Conservation (phyloP, 2,329 filamentous ascomycete species). For the Claviceps sp. region DNA sequence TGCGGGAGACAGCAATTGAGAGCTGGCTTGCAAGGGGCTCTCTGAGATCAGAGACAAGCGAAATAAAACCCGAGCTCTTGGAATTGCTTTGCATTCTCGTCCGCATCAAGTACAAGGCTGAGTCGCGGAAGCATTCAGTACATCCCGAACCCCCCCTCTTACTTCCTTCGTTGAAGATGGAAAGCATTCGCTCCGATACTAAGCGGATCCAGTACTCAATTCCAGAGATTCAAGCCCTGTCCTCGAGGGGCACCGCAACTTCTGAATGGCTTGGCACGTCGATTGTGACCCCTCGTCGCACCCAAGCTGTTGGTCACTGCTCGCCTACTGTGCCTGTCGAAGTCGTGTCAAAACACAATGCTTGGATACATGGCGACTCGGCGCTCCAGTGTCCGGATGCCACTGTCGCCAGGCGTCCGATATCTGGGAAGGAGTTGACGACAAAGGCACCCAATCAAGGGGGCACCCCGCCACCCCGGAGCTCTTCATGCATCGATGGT, state of each 20-base stretch:
- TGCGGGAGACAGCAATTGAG: constrained; percentile 15
- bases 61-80: constrained; percentile 11
- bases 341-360: constrained; percentile 1
- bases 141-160: not conserved
- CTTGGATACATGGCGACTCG: constrained; percentile 1
- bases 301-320: not conserved
- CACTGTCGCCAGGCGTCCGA: not conserved
- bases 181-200: not conserved
- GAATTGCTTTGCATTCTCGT: constrained; percentile 11
- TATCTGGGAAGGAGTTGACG: not conserved
- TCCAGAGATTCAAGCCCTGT: constrained; percentile 1
- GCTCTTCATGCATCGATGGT: not conserved
- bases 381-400: not conserved
- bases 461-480: not conserved
- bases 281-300: not conserved
- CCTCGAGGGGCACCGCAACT: not conserved
- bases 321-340: not conserved
- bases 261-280: not conserved
- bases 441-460: not conserved
- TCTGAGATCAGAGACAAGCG: constrained; percentile 11
- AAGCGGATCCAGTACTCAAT: constrained; percentile 1
- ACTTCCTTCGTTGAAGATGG: not conserved
- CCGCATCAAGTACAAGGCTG: constrained; percentile 12
- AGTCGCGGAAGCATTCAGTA: constrained; percentile 6
- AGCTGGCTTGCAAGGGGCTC: constrained; percentile 14